Percentiles rank a stretch among this genome's conserved stretches.
phyloP scores from a whole-genome alignment of 73 alveolate genomes.

The Effrenium voratum region DNA sequence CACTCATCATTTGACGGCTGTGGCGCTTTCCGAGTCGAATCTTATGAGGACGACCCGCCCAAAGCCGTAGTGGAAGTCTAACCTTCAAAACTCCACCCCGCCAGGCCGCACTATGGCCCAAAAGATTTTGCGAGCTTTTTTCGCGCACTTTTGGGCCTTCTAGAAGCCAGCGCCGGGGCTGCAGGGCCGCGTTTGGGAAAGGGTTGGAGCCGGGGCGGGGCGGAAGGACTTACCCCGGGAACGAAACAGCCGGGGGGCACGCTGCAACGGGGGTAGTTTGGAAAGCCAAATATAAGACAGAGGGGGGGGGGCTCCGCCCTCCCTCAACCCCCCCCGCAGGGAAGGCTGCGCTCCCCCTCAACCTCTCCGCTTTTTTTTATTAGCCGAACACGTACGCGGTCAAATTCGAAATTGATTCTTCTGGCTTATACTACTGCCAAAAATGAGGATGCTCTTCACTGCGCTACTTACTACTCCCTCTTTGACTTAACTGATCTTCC shows the following conservation, averaged over 20 bases:
- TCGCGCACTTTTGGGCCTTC: neutral
- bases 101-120: constrained; percentile 2
- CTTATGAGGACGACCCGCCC: constrained; percentile 2
- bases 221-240: neutral
- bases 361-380: too few relatives aligned
- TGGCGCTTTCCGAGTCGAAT: neutral
- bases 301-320: neutral
- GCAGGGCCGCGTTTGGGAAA: neutral
- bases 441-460: too few relatives aligned
- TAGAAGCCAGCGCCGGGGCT: neutral
- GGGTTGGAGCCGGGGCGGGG: neutral
- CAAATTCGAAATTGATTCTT: too few relatives aligned
- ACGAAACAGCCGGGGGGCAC: neutral
- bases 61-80: neutral
- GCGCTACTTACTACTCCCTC: too few relatives aligned
- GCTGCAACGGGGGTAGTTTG: neutral
- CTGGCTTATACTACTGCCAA: too few relatives aligned
- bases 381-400: too few relatives aligned
- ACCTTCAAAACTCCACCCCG: neutral
- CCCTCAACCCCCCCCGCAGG: too few relatives aligned
- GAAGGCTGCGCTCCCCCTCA: too few relatives aligned
- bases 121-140: too few relatives aligned
- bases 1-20: neutral
- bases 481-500: too few relatives aligned
- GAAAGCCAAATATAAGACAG: neutral